Conservation (phyloP, 2,329 filamentous ascomycete genomes). For the Lasiodiplodia sp. region DNA sequence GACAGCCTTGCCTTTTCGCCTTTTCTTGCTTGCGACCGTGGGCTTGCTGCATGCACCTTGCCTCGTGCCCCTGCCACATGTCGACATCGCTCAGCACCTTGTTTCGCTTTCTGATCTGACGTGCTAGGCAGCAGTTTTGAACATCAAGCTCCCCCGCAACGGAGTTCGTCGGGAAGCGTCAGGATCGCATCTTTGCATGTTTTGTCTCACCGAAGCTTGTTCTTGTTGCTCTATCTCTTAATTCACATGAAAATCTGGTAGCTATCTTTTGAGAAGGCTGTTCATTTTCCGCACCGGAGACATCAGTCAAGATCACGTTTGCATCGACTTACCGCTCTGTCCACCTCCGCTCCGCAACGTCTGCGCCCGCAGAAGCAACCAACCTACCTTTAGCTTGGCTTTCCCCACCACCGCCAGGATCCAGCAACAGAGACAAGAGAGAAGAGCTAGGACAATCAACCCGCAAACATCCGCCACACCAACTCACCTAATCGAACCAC, state of each 20-base stretch:
- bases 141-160: constrained; percentile 5
- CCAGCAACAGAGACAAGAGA: background rate
- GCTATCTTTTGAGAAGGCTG: background rate
- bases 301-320: background rate
- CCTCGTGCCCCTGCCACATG: constrained; percentile 3
- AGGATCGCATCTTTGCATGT: background rate
- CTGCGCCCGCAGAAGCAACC: background rate
- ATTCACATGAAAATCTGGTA: background rate
- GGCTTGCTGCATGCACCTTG: background rate
- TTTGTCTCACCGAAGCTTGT: background rate
- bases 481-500: background rate
- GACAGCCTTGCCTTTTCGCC: background rate
- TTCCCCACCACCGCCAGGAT: background rate
- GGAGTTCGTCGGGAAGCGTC: background rate
- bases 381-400: background rate
- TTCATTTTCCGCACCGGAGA: background rate
- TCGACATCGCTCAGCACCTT: background rate
- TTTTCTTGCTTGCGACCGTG: background rate
- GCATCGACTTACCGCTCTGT: background rate
- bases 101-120: background rate
- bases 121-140: constrained; percentile 14
- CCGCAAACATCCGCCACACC: background rate
- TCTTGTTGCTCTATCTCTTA: background rate
- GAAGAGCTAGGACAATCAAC: background rate
- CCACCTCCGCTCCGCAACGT: background rate